A percentile compares a stretch with the other conserved stretches of the same genome.
Evolutionary conservation across 495 filamentous ascomycete genomes (phyloP).

Genomic region (Annulohypoxylon maeteangense): DNA sequence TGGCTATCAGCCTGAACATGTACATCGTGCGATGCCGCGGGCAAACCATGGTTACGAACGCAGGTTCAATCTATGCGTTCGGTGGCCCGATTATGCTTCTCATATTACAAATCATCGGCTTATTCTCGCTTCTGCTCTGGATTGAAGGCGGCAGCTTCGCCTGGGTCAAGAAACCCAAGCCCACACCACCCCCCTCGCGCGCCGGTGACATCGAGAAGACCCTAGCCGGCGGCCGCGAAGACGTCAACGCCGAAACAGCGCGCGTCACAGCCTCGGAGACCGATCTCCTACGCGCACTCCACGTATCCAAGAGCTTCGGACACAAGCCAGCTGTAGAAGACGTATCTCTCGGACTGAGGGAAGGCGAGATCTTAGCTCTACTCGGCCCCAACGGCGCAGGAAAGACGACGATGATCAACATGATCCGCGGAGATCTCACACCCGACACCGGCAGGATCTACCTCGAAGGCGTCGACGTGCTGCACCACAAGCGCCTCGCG

Average conservation of each 20-base stretch:
- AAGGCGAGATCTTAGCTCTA: slow-evolving; percentile 75
- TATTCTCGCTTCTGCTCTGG: slow-evolving; percentile 76
- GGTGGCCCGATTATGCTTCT: slow-evolving; percentile 84
- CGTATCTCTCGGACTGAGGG: slow-evolving; percentile 73
- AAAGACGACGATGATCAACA: slow-evolving; percentile 77
- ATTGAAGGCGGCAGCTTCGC: slow-evolving; percentile 67
- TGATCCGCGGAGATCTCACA: slow-evolving; percentile 76
- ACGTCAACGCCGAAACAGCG: slow-evolving; percentile 47
- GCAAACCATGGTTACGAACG: slow-evolving; percentile 42
- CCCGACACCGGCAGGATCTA: slow-evolving; percentile 69
- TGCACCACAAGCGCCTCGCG: slow-evolving; percentile 32
- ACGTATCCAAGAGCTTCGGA: slow-evolving; percentile 74
- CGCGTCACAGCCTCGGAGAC: slow-evolving; percentile 62
- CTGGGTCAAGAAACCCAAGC: slow-evolving; percentile 46
- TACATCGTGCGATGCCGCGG: slow-evolving; percentile 43
- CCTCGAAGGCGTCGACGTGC: slow-evolving; percentile 71
- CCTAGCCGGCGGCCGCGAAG: slow-evolving; percentile 20
- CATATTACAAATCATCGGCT: slow-evolving; percentile 70
- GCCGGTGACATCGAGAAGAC: slow-evolving; percentile 35
- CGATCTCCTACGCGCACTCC: slow-evolving; percentile 71
- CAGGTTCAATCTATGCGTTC: slow-evolving; percentile 60
- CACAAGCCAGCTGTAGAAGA: slow-evolving; percentile 71
- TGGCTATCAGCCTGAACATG: slow-evolving; percentile 41
- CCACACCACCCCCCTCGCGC: slow-evolving; percentile 3
- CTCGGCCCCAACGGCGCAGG: slow-evolving; percentile 81